phyloP scores from a whole-genome alignment of 768 basidiomycete species.

The Gloeophyllum trabeum region DNA sequence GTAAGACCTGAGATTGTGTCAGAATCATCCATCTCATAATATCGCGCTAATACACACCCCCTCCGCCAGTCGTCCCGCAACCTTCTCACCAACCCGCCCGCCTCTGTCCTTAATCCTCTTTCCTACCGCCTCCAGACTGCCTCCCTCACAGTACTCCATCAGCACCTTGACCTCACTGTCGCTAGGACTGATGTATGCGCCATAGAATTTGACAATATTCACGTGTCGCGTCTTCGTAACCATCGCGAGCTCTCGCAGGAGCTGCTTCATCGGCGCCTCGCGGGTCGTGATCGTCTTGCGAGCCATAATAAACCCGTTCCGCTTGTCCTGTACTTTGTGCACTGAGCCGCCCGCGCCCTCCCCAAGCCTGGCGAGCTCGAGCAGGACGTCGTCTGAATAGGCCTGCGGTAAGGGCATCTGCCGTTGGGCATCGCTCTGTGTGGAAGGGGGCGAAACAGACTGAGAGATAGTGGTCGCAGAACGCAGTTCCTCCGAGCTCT shows the following conservation, averaged over 20 bases:
- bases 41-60: constrained; percentile 45
- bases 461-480: constrained; percentile 24
- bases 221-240: constrained; percentile 73
- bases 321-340: constrained; percentile 81
- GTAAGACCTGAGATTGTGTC: constrained; percentile 47
- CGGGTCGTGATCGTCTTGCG: constrained; percentile 90
- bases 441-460: constrained; percentile 24
- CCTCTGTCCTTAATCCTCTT: constrained; percentile 72
- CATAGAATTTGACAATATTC: constrained; percentile 88
- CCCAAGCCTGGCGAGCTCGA: constrained; percentile 71
- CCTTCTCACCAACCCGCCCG: constrained; percentile 74
- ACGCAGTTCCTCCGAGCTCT: constrained; percentile 7
- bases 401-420: constrained; percentile 19
- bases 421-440: constrained; percentile 7
- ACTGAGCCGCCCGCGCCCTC: constrained; percentile 97
- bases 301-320: constrained; percentile 75
- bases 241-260: constrained; percentile 86
- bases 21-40: constrained; percentile 7
- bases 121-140: constrained; percentile 83
- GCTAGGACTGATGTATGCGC: constrained; percentile 81
- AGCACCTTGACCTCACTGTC: constrained; percentile 90
- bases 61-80: constrained; percentile 87
- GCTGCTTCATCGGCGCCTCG: constrained; percentile 86
- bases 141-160: constrained; percentile 86
- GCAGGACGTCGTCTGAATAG: constrained; percentile 50